Conservation (phyloP, 371 early-diverging fungal species). For the Mortierella sp. region DNA sequence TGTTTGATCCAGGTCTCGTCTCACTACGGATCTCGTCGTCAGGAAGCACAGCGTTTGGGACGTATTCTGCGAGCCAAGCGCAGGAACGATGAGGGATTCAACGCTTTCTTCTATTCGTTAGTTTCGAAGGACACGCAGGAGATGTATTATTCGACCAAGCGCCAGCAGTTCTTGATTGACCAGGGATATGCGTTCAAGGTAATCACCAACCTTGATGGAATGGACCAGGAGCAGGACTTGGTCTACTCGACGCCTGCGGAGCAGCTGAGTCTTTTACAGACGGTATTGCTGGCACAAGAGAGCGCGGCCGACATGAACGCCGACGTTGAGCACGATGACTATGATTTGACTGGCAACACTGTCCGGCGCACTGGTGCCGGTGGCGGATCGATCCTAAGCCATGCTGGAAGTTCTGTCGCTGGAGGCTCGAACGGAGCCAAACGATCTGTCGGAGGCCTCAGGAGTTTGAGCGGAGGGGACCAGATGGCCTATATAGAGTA, state of each 20-base stretch:
- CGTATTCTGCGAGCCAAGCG: constrained; percentile 99
- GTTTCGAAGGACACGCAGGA: constrained; percentile 99
- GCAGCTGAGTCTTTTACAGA: constrained; percentile 92
- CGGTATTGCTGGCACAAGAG: constrained; percentile 89
- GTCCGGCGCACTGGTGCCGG: constrained; percentile 50
- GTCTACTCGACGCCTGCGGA: constrained; percentile 78
- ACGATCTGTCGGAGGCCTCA: constrained; percentile 75
- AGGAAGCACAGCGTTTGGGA: constrained; percentile 99
- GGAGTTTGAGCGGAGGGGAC: constrained; percentile 91
- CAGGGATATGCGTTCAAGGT: constrained; percentile 99
- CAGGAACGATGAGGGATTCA: constrained; percentile 96
- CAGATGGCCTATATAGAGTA: constrained; percentile 96
- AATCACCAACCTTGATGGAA: constrained; percentile 84
- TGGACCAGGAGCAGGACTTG: constrained; percentile 82
- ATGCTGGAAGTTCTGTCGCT: constrained; percentile 31
- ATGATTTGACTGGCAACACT: constrained; percentile 60
- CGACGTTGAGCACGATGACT: constrained; percentile 63
- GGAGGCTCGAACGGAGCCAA: constrained; percentile 34
- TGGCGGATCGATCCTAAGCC: constrained; percentile 43
- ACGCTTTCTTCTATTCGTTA: constrained; percentile 98
- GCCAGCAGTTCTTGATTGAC: constrained; percentile 99
- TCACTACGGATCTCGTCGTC: constrained; percentile 99
- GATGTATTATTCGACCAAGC: constrained; percentile 98
- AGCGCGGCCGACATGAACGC: constrained; percentile 74
- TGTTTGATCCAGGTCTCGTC: constrained; percentile 99